Evolutionary conservation across 2,329 filamentous ascomycete species (phyloP).

Genomic region (Sarocladium oryzae): DNA sequence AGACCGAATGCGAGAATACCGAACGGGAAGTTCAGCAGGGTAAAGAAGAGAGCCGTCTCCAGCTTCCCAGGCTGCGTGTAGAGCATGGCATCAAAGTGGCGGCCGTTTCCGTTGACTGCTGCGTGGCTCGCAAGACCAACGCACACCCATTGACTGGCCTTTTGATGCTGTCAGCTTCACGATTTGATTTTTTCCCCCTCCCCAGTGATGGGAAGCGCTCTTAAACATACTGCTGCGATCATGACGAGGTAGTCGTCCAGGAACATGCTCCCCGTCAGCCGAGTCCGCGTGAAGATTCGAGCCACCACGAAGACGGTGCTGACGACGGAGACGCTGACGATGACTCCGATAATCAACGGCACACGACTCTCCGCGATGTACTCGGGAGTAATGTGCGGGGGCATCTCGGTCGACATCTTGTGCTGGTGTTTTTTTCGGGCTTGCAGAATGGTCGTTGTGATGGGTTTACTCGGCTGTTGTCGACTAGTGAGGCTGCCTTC

Average conservation of each 20-base stretch:
- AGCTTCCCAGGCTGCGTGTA: constrained; percentile 2
- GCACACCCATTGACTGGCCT: constrained; percentile 10
- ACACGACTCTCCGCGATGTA: constrained; percentile 21
- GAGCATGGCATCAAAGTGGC: constrained; percentile 11
- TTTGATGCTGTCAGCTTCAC: neutral
- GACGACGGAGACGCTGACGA: constrained; percentile 9
- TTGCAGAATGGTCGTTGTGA: neutral
- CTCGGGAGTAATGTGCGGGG: constrained; percentile 10
- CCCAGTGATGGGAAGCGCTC: neutral
- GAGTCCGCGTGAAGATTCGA: constrained; percentile 10
- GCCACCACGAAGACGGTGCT: constrained; percentile 11
- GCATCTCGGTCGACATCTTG: neutral
- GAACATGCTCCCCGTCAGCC: constrained; percentile 9
- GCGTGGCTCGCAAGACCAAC: constrained; percentile 7
- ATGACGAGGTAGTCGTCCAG: constrained; percentile 13
- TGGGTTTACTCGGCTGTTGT: neutral
- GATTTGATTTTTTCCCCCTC: too few species aligned
- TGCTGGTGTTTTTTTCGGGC: neutral
- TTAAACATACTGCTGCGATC: constrained; percentile 6
- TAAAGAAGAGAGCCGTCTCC: constrained; percentile 15
- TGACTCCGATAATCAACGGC: constrained; percentile 10
- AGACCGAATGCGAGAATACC: constrained; percentile 21
- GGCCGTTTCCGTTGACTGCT: constrained; percentile 10
- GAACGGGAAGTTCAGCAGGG: constrained; percentile 19
- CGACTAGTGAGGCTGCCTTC: neutral